Percentiles rank a stretch among this genome's conserved stretches.
phyloP scores from a whole-genome alignment of 1,139 yeast genomes.

The Debaryomyces sp. region DNA sequence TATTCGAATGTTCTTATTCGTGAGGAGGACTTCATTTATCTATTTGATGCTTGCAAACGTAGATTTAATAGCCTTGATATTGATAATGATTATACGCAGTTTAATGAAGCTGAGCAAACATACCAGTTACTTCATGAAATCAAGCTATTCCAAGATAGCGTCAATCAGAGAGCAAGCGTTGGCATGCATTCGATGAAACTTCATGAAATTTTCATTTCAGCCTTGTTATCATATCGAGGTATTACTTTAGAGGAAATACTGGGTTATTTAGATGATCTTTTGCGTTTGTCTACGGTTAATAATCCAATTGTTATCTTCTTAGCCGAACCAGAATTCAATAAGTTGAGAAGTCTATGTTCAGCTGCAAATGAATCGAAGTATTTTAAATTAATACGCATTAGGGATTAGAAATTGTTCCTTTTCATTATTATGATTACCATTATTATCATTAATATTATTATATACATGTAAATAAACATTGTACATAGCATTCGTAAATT shows the following conservation, averaged over 20 bases:
- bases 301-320: neutral
- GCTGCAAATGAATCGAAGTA: neutral
- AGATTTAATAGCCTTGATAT: neutral
- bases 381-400: neutral
- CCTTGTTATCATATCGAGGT: conserved; percentile 5
- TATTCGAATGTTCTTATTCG: conserved; percentile 15
- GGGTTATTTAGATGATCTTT: neutral
- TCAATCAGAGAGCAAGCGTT: neutral
- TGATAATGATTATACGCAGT: neutral
- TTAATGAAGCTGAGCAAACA: conserved; percentile 6
- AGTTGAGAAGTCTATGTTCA: neutral
- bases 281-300: neutral
- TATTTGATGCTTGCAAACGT: conserved; percentile 17
- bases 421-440: neutral
- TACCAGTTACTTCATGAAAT: conserved; percentile 5
- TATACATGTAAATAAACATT: conserved; percentile 2
- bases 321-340: neutral
- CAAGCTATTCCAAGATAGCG: conserved; percentile 4
- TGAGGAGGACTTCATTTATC: conserved; percentile 21
- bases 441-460: neutral
- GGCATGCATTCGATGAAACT: neutral
- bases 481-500: conserved; percentile 2
- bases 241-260: neutral
- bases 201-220: conserved; percentile 7
- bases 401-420: neutral